A percentile compares a stretch with the other conserved stretches of the same genome.
Evolutionary conservation across 805 yeast species (phyloP).

Genomic region (Clavispora asparagi): DNA sequence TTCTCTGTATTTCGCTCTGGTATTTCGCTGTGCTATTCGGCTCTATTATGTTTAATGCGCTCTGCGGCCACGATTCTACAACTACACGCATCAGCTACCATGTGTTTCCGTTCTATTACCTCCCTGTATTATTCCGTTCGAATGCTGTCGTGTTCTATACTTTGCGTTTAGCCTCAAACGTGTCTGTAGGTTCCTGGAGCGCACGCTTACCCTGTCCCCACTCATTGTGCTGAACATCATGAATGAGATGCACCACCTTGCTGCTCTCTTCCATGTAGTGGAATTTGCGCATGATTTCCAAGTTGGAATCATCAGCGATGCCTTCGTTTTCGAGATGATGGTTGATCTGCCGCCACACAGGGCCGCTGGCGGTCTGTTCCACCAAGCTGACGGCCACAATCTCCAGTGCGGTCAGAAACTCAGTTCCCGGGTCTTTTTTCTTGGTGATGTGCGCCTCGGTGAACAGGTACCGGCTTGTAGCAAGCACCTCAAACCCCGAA

Average conservation of each 20-base stretch:
- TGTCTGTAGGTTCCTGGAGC: conserved; percentile 10
- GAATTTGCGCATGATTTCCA: conserved; percentile 5
- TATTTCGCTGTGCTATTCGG: too few species aligned
- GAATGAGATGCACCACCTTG: conserved; percentile 9
- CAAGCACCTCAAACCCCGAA: conserved; percentile 4
- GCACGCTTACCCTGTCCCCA: conserved; percentile 2
- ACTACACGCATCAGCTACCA: too few species aligned
- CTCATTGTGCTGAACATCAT: conserved; percentile 10
- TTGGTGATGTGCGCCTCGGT: not conserved
- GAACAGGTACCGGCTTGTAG: conserved; percentile 6
- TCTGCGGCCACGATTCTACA: too few species aligned
- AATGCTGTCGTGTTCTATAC: not conserved
- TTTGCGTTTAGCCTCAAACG: conserved; percentile 7
- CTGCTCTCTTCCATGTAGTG: conserved; percentile 8
- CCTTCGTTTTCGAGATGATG: not conserved
- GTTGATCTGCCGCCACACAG: conserved; percentile 6
- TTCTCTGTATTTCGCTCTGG: too few species aligned
- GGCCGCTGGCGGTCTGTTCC: conserved; percentile 9
- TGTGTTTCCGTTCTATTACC: too few species aligned
- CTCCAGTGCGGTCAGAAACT: too few species aligned
- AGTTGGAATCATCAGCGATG: conserved; percentile 5
- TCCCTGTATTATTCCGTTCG: not conserved
- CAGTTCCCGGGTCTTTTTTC: not conserved
- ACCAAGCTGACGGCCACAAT: conserved; percentile 4
- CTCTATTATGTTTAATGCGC: too few species aligned